Percentiles rank a stretch among this genome's conserved stretches.
Evolutionary conservation across 129 eudicot species (phyloP).

Genomic region (Tagetes patula): DNA sequence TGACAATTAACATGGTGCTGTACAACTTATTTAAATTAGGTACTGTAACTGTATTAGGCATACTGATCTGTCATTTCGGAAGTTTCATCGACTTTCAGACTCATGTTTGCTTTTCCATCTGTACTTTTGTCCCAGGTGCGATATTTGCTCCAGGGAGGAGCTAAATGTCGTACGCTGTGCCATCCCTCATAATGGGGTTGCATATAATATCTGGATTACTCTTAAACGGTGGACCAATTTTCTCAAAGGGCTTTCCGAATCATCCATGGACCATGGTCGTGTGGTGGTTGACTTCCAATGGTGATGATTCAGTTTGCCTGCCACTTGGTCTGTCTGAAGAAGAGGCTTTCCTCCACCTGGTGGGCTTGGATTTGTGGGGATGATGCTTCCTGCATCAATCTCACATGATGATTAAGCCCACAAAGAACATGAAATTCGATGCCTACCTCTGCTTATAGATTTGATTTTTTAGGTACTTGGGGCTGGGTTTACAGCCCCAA

Average conservation of each 20-base stretch:
- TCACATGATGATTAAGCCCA: slow-evolving; percentile 31
- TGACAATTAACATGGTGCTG: slow-evolving; percentile 22
- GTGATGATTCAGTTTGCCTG: slow-evolving; percentile 78
- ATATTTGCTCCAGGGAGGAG: slow-evolving; percentile 99
- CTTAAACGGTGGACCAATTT: slow-evolving; percentile 71
- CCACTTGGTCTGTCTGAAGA: slow-evolving; percentile 76
- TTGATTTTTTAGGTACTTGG: slow-evolving; percentile 61
- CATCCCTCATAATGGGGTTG: slow-evolving; percentile 61
- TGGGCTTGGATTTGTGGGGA: slow-evolving; percentile 50
- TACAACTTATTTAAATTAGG: slow-evolving; percentile 32
- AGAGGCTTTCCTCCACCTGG: slow-evolving; percentile 71
- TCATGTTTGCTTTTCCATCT: slow-evolving; percentile 52
- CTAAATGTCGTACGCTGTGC: slow-evolving; percentile 98
- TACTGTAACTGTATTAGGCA: slow-evolving; percentile 17
- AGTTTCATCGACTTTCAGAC: slow-evolving; percentile 59
- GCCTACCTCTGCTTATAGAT: slow-evolving; percentile 45
- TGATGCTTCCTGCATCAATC: slow-evolving; percentile 62
- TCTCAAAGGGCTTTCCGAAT: slow-evolving; percentile 50
- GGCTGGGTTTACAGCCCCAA: slow-evolving; percentile 91
- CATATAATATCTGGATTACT: slow-evolving; percentile 59
- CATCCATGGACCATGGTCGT: slow-evolving; percentile 71
- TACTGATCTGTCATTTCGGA: slow-evolving; percentile 43
- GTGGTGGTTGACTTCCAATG: slow-evolving; percentile 65
- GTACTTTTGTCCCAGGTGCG: slow-evolving; percentile 93
- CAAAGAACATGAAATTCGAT: slow-evolving; percentile 35